Percentiles rank a stretch among this genome's conserved stretches.
Conservation (phyloP, 1,284 basidiomycete genomes). For the Farysia itapuensis region DNA sequence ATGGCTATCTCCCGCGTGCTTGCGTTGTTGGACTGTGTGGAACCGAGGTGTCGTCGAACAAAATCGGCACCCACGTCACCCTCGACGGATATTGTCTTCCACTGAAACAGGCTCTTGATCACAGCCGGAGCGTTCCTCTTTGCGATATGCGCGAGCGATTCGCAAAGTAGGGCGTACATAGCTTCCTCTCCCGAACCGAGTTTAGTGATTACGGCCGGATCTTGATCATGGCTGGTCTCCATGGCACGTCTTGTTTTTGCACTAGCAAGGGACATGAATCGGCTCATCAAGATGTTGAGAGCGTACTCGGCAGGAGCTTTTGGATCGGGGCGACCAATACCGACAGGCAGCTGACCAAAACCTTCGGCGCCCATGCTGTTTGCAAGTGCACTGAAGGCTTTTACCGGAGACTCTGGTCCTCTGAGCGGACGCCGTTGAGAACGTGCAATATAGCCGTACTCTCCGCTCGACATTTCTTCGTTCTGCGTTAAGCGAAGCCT, state of each 20-base stretch:
- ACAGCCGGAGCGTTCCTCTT: constrained; percentile 81
- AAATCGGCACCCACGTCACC: constrained; percentile 16
- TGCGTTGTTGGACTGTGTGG: background rate
- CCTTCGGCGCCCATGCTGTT: constrained; percentile 22
- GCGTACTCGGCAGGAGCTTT: constrained; percentile 48
- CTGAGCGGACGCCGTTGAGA: background rate
- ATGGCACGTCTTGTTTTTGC: constrained; percentile 41
- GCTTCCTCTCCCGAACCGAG: constrained; percentile 74
- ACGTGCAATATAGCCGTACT: background rate
- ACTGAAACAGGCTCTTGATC: constrained; percentile 81
- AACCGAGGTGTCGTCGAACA: constrained; percentile 26
- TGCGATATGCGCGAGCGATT: constrained; percentile 81
- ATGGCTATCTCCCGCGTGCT: constrained; percentile 32
- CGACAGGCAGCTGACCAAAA: constrained; percentile 34
- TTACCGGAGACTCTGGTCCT: background rate
- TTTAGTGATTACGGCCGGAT: constrained; percentile 23
- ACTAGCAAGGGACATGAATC: constrained; percentile 41
- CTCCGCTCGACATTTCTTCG: constrained; percentile 32
- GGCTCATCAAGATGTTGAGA: constrained; percentile 51
- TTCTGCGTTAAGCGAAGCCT: too few species aligned
- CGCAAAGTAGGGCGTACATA: constrained; percentile 77
- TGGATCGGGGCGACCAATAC: constrained; percentile 37
- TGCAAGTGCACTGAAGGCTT: constrained; percentile 10
- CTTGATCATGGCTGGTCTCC: constrained; percentile 23
- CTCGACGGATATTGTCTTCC: constrained; percentile 65